These are phyloP conservation scores for Trebouxia gelatinosa DNA, from an alignment of 163 green algal species.

Conservation along the genomic window DNA sequence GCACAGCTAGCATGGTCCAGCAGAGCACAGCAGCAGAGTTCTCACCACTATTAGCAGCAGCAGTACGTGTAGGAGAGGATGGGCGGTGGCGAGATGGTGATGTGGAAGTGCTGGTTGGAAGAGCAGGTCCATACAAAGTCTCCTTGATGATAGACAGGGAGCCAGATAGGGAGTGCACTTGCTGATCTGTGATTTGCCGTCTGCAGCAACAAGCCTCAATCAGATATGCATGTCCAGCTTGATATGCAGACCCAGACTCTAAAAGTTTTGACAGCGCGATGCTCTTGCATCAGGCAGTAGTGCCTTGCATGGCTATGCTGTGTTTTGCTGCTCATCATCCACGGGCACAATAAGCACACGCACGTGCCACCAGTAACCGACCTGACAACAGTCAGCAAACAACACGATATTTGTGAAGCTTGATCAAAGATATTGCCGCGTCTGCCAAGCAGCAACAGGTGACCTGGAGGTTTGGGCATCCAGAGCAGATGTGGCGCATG, in stretches of 20 bases:
- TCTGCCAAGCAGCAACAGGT: not conserved
- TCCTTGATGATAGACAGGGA: constrained; percentile 17
- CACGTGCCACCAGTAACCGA: no score
- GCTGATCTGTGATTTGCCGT: constrained; percentile 7
- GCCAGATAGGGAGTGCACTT: not conserved
- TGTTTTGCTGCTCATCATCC: no score
- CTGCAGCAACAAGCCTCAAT: no score
- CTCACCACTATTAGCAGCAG: not conserved
- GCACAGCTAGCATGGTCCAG: not conserved
- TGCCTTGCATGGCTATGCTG: no score
- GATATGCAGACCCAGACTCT: no score
- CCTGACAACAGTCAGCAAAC: no score
- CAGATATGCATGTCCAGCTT: no score
- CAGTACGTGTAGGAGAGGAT: not conserved
- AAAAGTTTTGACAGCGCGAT: no score
- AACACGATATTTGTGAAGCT: no score
- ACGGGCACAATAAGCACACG: no score
- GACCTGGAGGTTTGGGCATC: not conserved
- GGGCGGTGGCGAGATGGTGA: not conserved
- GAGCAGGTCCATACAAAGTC: not conserved
- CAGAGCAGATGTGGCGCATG: not conserved
- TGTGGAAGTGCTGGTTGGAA: not conserved
- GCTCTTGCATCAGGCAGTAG: no score
- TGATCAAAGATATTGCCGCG: no score
- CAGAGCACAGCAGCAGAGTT: not conserved